A percentile compares a stretch with the other conserved stretches of the same genome.
Conservation (phyloP, 2,329 filamentous ascomycete genomes). For the Penicillium sp. region DNA sequence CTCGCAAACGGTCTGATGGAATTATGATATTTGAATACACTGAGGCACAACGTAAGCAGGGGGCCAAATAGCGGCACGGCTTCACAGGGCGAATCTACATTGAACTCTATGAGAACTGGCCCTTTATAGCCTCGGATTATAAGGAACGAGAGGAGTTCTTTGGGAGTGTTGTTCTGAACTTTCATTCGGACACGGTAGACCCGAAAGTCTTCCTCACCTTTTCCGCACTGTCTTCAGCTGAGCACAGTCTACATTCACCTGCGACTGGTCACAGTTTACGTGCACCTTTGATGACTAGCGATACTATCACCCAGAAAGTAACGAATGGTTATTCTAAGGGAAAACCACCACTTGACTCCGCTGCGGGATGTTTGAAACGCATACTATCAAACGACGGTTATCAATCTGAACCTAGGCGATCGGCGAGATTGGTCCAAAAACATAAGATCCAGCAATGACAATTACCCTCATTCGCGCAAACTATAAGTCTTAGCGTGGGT, state of each 20-base stretch:
- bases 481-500: background rate
- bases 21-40: background rate
- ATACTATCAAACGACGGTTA: background rate
- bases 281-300: background rate
- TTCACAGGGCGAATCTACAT: background rate
- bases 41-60: background rate
- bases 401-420: constrained; percentile 2
- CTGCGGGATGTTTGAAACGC: constrained; percentile 1
- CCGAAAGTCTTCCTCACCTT: background rate
- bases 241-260: background rate
- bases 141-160: constrained; percentile 1
- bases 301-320: background rate
- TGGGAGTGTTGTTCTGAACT: constrained; percentile 1
- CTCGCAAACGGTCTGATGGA: background rate
- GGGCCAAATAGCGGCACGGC: background rate
- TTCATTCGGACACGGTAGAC: constrained; percentile 1
- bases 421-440: background rate
- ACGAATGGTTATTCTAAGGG: background rate
- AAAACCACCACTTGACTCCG: background rate
- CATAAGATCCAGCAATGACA: background rate
- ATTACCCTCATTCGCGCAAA: background rate
- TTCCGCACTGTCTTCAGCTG: background rate
- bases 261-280: background rate
- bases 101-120: background rate
- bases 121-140: background rate